These are phyloP conservation scores for Globisporangium spinosum DNA, from an alignment of 352 stramenopile species.

Conservation along the genomic window DNA sequence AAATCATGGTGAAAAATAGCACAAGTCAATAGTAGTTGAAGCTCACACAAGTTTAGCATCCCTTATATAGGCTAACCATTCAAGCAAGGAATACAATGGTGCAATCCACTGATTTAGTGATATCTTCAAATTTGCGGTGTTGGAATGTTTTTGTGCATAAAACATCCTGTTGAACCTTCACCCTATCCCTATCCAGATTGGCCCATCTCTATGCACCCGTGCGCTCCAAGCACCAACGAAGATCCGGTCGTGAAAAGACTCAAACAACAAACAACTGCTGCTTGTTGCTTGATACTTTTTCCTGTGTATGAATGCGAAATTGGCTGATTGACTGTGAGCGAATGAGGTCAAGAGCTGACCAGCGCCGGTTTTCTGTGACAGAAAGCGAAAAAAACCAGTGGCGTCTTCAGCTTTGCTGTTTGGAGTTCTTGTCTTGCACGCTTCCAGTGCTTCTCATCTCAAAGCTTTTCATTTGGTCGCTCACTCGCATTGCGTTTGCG, in stretches of 20 bases:
- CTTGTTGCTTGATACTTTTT: not conserved
- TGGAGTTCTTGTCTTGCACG: not conserved
- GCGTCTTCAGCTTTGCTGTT: slow-evolving; percentile 10
- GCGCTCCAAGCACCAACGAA: slow-evolving; percentile 7
- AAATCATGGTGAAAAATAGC: not conserved
- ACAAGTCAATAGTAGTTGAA: not conserved
- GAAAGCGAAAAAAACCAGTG: not conserved
- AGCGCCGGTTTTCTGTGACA: slow-evolving; percentile 2
- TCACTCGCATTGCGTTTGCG: not conserved
- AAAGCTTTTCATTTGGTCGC: not conserved
- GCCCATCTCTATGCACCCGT: not conserved
- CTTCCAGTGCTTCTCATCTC: not conserved
- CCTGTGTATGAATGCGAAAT: not conserved
- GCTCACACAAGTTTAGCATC: not conserved
- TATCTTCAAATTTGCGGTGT: not conserved
- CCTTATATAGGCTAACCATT: too few species aligned
- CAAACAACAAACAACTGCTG: not conserved
- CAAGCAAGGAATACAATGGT: too few species aligned
- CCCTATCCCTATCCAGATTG: not conserved
- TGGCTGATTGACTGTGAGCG: not conserved
- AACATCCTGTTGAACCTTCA: not conserved
- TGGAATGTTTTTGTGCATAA: slow-evolving; percentile 3
- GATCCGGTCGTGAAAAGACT: not conserved
- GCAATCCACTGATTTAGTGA: not conserved
- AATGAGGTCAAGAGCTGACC: not conserved